phyloP scores from a whole-genome alignment of 1,284 basidiomycete species.

The Sporisorium sorghi region DNA sequence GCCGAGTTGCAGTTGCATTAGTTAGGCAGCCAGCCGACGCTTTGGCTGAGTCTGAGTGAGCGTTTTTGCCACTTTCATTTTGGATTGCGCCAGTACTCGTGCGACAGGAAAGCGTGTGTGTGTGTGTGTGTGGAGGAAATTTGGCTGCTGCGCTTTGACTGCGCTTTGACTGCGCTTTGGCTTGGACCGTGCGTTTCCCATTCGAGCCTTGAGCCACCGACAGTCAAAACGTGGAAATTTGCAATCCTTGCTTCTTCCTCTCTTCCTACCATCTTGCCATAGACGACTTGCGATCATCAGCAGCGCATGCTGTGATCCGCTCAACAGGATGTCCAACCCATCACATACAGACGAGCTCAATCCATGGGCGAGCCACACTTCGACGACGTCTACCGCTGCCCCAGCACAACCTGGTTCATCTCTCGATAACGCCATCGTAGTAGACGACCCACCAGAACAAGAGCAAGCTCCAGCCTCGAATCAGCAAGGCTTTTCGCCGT shows the following conservation, averaged over 20 bases:
- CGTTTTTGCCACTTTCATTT: not conserved
- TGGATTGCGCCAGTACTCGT: slow-evolving; percentile 3
- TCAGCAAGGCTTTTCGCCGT: slow-evolving; percentile 21
- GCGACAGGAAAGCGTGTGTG: not conserved
- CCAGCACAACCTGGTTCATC: slow-evolving; percentile 29
- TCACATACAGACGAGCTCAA: slow-evolving; percentile 25
- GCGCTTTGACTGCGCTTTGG: too few relatives aligned
- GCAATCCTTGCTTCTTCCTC: not conserved
- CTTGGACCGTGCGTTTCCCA: slow-evolving; percentile 14
- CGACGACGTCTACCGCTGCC: not conserved
- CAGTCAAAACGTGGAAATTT: too few relatives aligned
- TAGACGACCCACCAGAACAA: slow-evolving; percentile 39
- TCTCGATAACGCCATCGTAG: slow-evolving; percentile 24
- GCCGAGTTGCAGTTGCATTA: not conserved
- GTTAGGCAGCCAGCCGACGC: not conserved
- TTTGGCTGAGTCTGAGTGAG: not conserved
- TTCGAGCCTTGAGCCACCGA: too few relatives aligned
- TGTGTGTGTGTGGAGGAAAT: slow-evolving; percentile 3
- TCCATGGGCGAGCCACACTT: slow-evolving; percentile 17
- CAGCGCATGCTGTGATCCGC: slow-evolving; percentile 4
- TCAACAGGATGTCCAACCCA: slow-evolving; percentile 18
- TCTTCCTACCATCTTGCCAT: slow-evolving; percentile 1
- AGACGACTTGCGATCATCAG: not conserved
- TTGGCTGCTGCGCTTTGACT: too few relatives aligned
- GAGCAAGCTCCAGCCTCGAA: slow-evolving; percentile 1